These are phyloP conservation scores for Lachancea waltii DNA, from an alignment of 805 yeast genomes.

Conservation along the genomic window DNA sequence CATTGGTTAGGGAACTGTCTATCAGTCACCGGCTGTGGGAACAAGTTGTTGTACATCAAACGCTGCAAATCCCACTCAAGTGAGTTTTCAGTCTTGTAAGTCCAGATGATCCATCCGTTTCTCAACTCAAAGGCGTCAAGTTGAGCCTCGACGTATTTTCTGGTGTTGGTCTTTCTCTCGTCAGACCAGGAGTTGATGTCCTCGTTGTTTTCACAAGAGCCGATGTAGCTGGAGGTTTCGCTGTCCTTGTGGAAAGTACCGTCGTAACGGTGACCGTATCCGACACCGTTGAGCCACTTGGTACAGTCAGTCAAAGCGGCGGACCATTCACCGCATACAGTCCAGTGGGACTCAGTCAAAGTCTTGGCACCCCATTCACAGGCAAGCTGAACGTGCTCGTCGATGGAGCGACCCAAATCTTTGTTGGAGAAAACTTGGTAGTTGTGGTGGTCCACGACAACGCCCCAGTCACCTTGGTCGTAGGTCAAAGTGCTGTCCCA, in stretches of 20 bases:
- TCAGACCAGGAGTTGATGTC: conserved; percentile 53
- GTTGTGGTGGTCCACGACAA: conserved; percentile 82
- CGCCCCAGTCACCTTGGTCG: conserved; percentile 48
- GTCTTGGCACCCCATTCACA: conserved; percentile 45
- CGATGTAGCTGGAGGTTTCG: conserved; percentile 37
- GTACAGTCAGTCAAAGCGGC: conserved; percentile 93
- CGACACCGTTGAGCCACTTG: conserved; percentile 82
- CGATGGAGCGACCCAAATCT: conserved; percentile 53
- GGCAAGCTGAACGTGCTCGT: conserved; percentile 52
- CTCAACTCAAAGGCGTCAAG: conserved; percentile 72
- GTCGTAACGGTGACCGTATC: conserved; percentile 75
- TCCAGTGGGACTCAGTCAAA: conserved; percentile 57
- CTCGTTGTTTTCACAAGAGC: conserved; percentile 52
- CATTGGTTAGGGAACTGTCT: conserved; percentile 71
- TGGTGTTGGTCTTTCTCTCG: conserved; percentile 47
- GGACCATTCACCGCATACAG: conserved; percentile 80
- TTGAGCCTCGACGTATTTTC: conserved; percentile 82
- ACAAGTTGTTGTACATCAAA: conserved; percentile 50
- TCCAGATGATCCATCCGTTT: conserved; percentile 91
- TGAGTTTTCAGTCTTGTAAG: conserved; percentile 79
- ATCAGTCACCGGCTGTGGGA: conserved; percentile 74
- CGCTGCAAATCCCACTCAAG: conserved; percentile 80
- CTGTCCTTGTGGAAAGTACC: conserved; percentile 41
- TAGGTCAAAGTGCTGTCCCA: conserved; percentile 54
- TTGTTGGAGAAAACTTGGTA: conserved; percentile 74